A percentile compares a stretch with the other conserved stretches of the same genome.
phyloP scores from a whole-genome alignment of 768 basidiomycete species.

The Cyclocybe cylindracea region DNA sequence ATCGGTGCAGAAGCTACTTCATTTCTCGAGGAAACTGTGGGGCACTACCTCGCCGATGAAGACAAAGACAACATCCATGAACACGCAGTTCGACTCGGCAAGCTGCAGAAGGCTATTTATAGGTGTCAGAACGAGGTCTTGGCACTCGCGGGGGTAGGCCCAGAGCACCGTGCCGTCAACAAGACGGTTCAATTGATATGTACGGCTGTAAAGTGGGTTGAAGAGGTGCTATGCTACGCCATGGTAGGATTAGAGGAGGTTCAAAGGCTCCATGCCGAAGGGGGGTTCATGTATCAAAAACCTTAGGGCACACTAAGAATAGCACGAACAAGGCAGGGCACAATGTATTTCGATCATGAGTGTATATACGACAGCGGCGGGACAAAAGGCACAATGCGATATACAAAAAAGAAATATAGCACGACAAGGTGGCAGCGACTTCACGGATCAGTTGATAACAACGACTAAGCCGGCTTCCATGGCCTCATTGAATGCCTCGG shows the following conservation, averaged over 20 bases:
- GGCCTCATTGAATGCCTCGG: constrained; percentile 6
- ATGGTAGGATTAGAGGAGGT: not conserved
- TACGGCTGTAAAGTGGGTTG: not conserved
- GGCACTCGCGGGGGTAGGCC: constrained; percentile 2
- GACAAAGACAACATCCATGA: constrained; percentile 3
- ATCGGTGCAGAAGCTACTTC: not conserved
- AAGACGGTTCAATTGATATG: not conserved
- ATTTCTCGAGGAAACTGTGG: not conserved
- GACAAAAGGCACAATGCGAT: constrained; percentile 1
- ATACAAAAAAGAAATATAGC: not conserved
- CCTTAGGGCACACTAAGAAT: not conserved
- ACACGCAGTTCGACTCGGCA: not conserved
- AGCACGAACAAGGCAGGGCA: not conserved
- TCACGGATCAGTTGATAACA: not conserved
- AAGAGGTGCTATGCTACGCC: constrained; percentile 4
- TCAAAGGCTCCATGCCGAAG: not conserved
- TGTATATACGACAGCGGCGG: not conserved
- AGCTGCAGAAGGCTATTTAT: constrained; percentile 2
- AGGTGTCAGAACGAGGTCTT: constrained; percentile 1
- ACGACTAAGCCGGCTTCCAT: not conserved
- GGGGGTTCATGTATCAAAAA: constrained; percentile 3
- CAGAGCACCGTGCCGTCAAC: not conserved
- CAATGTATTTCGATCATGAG: not conserved
- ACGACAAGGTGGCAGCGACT: not conserved
- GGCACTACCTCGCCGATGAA: not conserved